Evolutionary conservation across 163 green algal species (phyloP), one percentile per base, ranked within the genome.

Genomic region (Scenedesmus sp.): DNA sequence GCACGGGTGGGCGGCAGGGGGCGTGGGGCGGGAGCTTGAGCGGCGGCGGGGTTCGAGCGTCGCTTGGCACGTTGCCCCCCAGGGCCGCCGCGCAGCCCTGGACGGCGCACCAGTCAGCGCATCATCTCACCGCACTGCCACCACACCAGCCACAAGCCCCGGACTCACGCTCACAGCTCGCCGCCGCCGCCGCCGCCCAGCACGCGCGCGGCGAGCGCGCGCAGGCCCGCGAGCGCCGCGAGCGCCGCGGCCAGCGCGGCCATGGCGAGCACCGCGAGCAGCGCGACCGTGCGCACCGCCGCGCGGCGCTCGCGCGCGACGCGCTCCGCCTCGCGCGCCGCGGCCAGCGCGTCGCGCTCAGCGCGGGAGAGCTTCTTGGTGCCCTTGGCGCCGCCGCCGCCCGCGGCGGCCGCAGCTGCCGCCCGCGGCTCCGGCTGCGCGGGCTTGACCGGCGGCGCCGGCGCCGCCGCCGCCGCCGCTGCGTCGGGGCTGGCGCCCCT

Each of bases 281-380:
- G 53, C 56, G 42, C 50, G 0, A 45, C 9, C 14, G 54, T 54
- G 56, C 80, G 24, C 3, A 89, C 1, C 33, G 24, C 20, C 24
- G 64, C 67, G 64, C 28, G 29, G 34, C 66, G 57, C 65, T 84
- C 70, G 51, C 77, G 15, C 33, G 48, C n/a, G 15, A 57, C 58
- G 54, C 76, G 72, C 50, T 81, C 78, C 48, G 47, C 78, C 58
- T 89, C 86, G 2, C 62, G 71, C 47, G 70, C 42, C 20, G 56
- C 73, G 47, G 75, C 73, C 39, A 81, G 36, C 31, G 83, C 83
- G 54, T 91, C 80, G 0, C 82, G 65, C 71, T 87, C 82, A 28
- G 77, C 82, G 1, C 82, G 56, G 1, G 48, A 74, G 18, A 87
- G 57, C 58, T 60, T 75, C 44, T 83, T 72, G 26, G 69, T 31